Evolutionary conservation across 768 basidiomycete species (phyloP), one percentile per base, ranked within the genome.

Genomic region (Tylopilus sp.): DNA sequence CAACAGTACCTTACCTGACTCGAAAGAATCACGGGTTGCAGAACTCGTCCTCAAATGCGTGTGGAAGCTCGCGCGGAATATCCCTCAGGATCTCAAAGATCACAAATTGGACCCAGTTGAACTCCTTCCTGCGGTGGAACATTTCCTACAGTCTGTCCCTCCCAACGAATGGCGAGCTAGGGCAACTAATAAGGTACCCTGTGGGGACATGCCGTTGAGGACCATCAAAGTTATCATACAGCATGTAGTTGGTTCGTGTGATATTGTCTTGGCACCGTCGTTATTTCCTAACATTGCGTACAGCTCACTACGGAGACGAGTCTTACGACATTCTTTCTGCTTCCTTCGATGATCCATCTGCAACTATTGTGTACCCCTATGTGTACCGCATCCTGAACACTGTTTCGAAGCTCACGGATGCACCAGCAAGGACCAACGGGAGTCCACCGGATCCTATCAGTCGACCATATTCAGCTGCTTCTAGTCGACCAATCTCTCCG

Each of bases 181-280:
- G 57, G 91, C 92, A 11, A 87, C 86, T 1, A 93, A 91, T 65
- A 89, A 87, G 57, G 84, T 98, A 2, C 95, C 97, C 4, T 89
- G 95, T 65, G 95, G 94, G 24, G 97, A 99, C 64, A 95, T 98
- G 95, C 97, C 97, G 3, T 71, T 99, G 53, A 79, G 97, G 56
- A 98, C 97, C 3, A 91, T 98, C 70, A 99, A 99, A 76, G 95
- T 97, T 37, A 92, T 99, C 61, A 90, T 99, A 31, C 97, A 98
- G 72, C 93, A 96, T 68, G 83, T 98, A 51, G 92, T 98, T 61
- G 89, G 94, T 95, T 59, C 76, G 94, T 82, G 51, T 50, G 37
- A 45, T 38, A 46, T 37, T 25, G 44, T 50, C 16, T 47, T 37
- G 40, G 54, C 19, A 51, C 41, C 31, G 33, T 50, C 33, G 38